Base-by-base conservation (phyloP, 768 basidiomycete species). In the Crepidotus variabilis region DNA sequence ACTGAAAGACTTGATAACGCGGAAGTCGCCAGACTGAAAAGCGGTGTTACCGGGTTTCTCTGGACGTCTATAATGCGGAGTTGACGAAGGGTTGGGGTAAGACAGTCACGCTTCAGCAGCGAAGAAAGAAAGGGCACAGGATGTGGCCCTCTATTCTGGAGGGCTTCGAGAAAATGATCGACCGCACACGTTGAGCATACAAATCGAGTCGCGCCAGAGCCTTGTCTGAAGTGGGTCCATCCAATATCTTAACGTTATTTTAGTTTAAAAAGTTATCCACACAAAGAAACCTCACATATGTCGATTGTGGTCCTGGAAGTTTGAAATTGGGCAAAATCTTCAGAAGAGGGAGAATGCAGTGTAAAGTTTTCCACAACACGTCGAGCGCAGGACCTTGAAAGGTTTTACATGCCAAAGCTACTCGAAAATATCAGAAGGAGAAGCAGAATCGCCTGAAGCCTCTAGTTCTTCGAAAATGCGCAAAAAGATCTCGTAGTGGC, bases 371-470 rank as follows among this genome's bases (percentile, higher is more conserved):
- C 62, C 62, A 63, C 34, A 60, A 51, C 16, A 45, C 21, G 21
- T 59, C 50, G 18, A 61, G 55, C 28, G 57, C 60, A 1, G 62
- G 57, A 20, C 58, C 60, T 8, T 54, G 24, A 47, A 60, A 57
- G 28, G 28, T 28, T 28, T 28, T 28, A 28, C 28, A 28, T 28
- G 28, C 28, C 8, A 28, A 28, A 3, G 28, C 28, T 28, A 8
- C 28, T 28, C 28, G 28, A 28, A 28, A 28, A 28, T 8, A 28
- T 8, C 8, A 8, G 28, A 4, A 28, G 3, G 28, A n/a, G n/a
- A n/a, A n/a, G n/a, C n/a, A n/a, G n/a, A n/a, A n/a, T n/a, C n/a
- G 28, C 28, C 28, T 8, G 28, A 28, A 8, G 28, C 8, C 28
- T 28, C 8, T 28, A 28, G 28, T 28, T 28, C 28, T 28, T 28